Base-by-base conservation (phyloP, 306 rosid genomes). In the Myrica gale region DNA sequence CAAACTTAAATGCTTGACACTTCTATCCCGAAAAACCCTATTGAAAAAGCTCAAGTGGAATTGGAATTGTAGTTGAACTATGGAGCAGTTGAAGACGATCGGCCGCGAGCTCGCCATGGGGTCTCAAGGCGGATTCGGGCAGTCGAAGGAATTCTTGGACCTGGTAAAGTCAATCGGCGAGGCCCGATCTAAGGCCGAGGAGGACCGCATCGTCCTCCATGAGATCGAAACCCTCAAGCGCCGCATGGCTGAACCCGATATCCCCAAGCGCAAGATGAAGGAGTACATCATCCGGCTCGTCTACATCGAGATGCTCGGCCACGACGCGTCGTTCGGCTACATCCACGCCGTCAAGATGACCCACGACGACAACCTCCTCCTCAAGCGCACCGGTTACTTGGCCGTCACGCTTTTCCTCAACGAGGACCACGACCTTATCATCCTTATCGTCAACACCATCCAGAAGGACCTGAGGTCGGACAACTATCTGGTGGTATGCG, bases 291-390 rank as follows among this genome's bases (percentile, higher is more conserved):
- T 92, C 5, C 89, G 98, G 58, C 97, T 95, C 69, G 90, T 92
- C 69, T 95, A 92, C 65, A 90, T 95, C 21, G 97, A 95, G 79
- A 95, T 95, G 99, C 97, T 92, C 45, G 97, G 98, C 56, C 92
- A 95, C 80, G 97, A 92, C 66, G 91, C 97, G 0, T 95, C 99
- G 2, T 96, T 96, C 65, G 98, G 92, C 0, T 90, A 96, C 84
- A 96, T 96, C 79, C 99, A 89, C 82, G 99, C 99, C 76, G 97
- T 96, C 1, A 96, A 96, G 74, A 96, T 96, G 97, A 96, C 99
- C 0, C 99, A 96, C 77, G 88, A 96, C 79, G 92, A 96, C 60
- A 74, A 23, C 17, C 91, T 96, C 44, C 71, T 75, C 23, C 91
- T 87, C 54, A 96, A 96, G 66, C 96, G 99, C 45, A 90, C 99